A percentile compares a stretch with the other conserved stretches of the same genome.
phyloP scores from a whole-genome alignment of 441 rosid genomes.

The Flueggea neowawraea region DNA sequence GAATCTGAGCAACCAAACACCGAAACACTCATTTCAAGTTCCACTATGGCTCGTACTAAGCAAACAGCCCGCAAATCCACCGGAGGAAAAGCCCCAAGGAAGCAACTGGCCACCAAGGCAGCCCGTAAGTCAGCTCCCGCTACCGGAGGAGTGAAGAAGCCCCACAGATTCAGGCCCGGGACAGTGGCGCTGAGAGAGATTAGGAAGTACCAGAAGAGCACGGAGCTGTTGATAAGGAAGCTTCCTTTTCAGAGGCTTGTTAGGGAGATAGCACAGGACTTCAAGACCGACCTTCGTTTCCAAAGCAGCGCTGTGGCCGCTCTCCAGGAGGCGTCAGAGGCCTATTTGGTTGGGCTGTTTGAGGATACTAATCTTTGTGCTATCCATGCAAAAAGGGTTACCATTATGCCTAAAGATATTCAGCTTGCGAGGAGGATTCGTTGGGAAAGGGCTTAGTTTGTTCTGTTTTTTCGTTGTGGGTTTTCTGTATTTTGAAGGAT shows the following conservation, averaged over 20 bases:
- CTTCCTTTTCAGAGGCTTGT: slow-evolving; percentile 60
- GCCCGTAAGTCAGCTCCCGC: slow-evolving; percentile 67
- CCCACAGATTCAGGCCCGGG: slow-evolving; percentile 58
- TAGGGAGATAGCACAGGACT: slow-evolving; percentile 67
- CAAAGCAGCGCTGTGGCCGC: slow-evolving; percentile 71
- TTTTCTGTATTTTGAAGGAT: no score
- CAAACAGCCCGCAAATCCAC: slow-evolving; percentile 64
- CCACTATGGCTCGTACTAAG: slow-evolving; percentile 62
- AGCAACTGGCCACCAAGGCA: slow-evolving; percentile 69
- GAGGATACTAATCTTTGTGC: slow-evolving; percentile 73
- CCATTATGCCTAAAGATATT: slow-evolving; percentile 69
- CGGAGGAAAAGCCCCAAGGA: slow-evolving; percentile 63
- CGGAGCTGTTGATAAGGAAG: slow-evolving; percentile 58
- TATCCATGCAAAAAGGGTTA: slow-evolving; percentile 69
- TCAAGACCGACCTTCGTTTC: slow-evolving; percentile 66
- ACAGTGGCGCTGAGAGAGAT: slow-evolving; percentile 63
- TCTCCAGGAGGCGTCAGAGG: slow-evolving; percentile 69
- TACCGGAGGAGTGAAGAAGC: slow-evolving; percentile 71
- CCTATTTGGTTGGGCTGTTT: slow-evolving; percentile 62
- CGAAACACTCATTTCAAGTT: no score
- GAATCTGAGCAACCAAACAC: neutral
- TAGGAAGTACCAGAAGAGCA: slow-evolving; percentile 59
- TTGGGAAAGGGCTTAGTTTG: slow-evolving; percentile 61
- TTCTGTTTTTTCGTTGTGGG: neutral
- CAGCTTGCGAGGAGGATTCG: slow-evolving; percentile 63